Evolutionary conservation across 176 grass and related monocot genomes (phyloP), one percentile per base, ranked within the genome.

Genomic region (Themeda triandra): DNA sequence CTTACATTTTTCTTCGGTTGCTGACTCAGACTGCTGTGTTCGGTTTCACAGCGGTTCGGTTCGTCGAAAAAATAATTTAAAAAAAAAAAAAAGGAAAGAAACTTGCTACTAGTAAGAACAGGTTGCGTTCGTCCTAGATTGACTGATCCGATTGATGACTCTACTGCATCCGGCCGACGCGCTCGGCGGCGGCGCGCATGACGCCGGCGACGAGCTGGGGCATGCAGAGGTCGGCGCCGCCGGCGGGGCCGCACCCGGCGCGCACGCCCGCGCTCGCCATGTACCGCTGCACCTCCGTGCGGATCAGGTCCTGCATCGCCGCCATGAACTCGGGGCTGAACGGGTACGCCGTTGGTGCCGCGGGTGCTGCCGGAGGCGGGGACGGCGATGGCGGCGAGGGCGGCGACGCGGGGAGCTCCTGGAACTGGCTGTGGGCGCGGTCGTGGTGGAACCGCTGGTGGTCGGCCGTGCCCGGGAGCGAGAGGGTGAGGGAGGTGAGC

Each of bases 301-400:
- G 92, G 51, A 97, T 94, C 89, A 97, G 87, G 23, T 97, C 91
- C 83, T 91, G 87, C 89, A 97, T 94, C 82, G 84, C 82, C 4
- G 83, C 63, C 13, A 83, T 45, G 76, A 94, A 89, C 4, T 77
- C 83, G 0, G 79, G 79, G 53, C 15, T 81, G 83, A 89, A 83
- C 40, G 75, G 67, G 69, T 79, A 73, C 33, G 66, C 13, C 0
- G 64, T 23, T 9, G 69, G 15, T 1, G 79, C 6, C 0, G 77
- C 4, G 19, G 21, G 1, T 14, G 6, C 1, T 8, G 51, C 19
- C 2, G 58, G 23, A 10, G 75, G 11, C 2, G 78, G 13, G 0
- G 80, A n/a, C 0, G 88, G 33, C 0, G 66, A 73, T 0, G 88
- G n/a, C 1, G 80, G 60, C 1, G 84, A 49, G 0, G 70, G 44